These are phyloP conservation scores for Umbelopsis isabellina DNA, from an alignment of 192 early-diverging fungal genomes.

Conservation along the genomic window DNA sequence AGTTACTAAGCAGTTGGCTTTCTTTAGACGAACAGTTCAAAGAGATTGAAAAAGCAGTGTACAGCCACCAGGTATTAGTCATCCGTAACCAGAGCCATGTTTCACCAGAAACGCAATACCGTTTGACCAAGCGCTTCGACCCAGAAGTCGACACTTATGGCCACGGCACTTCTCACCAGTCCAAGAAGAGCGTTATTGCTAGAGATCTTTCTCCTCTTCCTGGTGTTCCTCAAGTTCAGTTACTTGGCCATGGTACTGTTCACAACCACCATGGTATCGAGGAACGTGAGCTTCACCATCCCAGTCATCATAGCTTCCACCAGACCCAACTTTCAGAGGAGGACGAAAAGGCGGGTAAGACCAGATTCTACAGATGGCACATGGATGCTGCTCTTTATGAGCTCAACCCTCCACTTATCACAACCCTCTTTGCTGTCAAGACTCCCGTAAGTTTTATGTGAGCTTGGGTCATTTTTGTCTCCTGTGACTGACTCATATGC, in stretches of 20 bases:
- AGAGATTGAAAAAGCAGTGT: conserved; percentile 37
- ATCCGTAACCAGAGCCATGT: conserved; percentile 37
- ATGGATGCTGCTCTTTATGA: conserved; percentile 43
- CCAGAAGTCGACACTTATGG: conserved; percentile 38
- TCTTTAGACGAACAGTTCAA: conserved; percentile 36
- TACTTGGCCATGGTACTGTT: conserved; percentile 37
- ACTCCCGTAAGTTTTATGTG: conserved; percentile 32
- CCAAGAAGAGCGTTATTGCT: conserved; percentile 33
- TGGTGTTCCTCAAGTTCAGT: conserved; percentile 34
- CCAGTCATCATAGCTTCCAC: conserved; percentile 37
- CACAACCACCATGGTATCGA: conserved; percentile 37
- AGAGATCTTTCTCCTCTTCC: conserved; percentile 39
- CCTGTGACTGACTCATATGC: neutral
- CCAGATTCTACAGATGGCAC: conserved; percentile 44
- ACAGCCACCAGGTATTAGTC: conserved; percentile 36
- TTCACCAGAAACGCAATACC: conserved; percentile 33
- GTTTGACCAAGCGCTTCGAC: conserved; percentile 34
- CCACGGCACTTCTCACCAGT: conserved; percentile 35
- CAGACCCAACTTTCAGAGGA: conserved; percentile 31
- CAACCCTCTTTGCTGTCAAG: conserved; percentile 37
- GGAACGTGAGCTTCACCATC: conserved; percentile 36
- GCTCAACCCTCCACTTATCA: conserved; percentile 38
- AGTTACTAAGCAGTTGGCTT: neutral
- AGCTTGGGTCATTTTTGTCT: too few relatives aligned
- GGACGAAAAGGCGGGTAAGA: conserved; percentile 32